These are phyloP conservation scores for Lathyrus tuberosus DNA, from an alignment of 306 rosid genomes.

Conservation along the genomic window DNA sequence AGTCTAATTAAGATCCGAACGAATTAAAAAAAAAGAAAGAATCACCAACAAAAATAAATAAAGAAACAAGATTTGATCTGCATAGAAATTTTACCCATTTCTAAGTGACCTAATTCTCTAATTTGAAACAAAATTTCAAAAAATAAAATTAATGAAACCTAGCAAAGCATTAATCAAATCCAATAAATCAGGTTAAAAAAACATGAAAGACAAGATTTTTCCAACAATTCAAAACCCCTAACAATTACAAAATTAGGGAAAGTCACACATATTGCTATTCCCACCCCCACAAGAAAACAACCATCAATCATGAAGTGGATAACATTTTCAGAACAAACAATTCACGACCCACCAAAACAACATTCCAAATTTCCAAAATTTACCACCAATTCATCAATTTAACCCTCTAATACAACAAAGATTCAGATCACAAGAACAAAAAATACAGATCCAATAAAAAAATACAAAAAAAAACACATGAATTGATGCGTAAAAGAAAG, in stretches of 20 bases:
- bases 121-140: slow-evolving; percentile 15
- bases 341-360: slow-evolving; percentile 31
- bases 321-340: slow-evolving; percentile 21
- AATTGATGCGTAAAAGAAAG: slow-evolving; percentile 5
- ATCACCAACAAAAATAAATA: slow-evolving; percentile 14
- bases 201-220: slow-evolving; percentile 17
- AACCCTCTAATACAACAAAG: slow-evolving; percentile 13
- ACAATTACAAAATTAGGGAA: slow-evolving; percentile 22
- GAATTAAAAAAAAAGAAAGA: background rate
- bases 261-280: background rate
- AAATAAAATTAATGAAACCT: slow-evolving; percentile 8
- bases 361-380: slow-evolving; percentile 33
- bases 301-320: slow-evolving; percentile 17
- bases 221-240: slow-evolving; percentile 19
- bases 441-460: slow-evolving; percentile 1
- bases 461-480: slow-evolving; percentile 11
- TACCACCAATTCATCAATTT: slow-evolving; percentile 7
- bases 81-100: slow-evolving; percentile 20
- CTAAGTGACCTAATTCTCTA: slow-evolving; percentile 21
- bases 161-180: slow-evolving; percentile 18
- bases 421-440: slow-evolving; percentile 30
- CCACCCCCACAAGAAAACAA: slow-evolving; percentile 9
- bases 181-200: background rate
- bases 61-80: slow-evolving; percentile 5
- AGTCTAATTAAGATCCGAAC: slow-evolving; percentile 6